Evolutionary conservation across 306 rosid genomes (phyloP).

Genomic region (Ochetophila trinervis): DNA sequence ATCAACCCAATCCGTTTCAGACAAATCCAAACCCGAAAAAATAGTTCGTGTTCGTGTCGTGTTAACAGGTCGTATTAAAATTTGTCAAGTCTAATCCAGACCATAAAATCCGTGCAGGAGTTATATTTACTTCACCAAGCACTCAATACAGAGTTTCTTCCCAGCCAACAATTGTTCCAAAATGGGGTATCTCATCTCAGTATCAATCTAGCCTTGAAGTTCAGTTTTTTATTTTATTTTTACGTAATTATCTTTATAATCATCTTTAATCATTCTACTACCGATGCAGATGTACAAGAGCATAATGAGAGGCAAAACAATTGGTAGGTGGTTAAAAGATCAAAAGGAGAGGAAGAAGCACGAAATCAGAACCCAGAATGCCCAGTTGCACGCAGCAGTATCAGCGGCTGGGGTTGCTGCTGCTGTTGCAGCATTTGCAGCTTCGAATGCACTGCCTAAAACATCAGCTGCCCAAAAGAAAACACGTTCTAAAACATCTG

Average conservation of each 20-base stretch:
- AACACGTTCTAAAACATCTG: slow-evolving; percentile 42
- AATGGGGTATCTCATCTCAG: slow-evolving; percentile 62
- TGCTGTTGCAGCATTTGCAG: slow-evolving; percentile 72
- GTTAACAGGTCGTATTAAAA: no score
- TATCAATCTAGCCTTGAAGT: slow-evolving; percentile 17
- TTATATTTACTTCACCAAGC: slow-evolving; percentile 76
- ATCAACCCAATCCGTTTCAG: no score
- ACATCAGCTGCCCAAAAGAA: slow-evolving; percentile 40
- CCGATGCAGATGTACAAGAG: slow-evolving; percentile 71
- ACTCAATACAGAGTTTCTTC: slow-evolving; percentile 74
- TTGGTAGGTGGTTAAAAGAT: slow-evolving; percentile 81
- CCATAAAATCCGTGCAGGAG: slow-evolving; percentile 42
- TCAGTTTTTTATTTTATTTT: slow-evolving; percentile 7
- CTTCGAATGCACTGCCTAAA: slow-evolving; percentile 59
- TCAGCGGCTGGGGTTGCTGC: slow-evolving; percentile 98
- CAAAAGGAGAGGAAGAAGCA: slow-evolving; percentile 95
- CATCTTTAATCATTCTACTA: slow-evolving; percentile 16
- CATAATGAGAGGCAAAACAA: slow-evolving; percentile 67
- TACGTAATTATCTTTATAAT: slow-evolving; percentile 1
- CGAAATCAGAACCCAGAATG: slow-evolving; percentile 83
- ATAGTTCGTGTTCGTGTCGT: no score
- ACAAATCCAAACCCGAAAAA: no score
- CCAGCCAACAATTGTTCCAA: slow-evolving; percentile 63
- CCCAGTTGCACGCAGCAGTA: slow-evolving; percentile 86
- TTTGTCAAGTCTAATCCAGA: no score